Evolutionary conservation across 2,329 filamentous ascomycete genomes (phyloP), one percentile per base, ranked within the genome.

Genomic region (Zalaria sp.): DNA sequence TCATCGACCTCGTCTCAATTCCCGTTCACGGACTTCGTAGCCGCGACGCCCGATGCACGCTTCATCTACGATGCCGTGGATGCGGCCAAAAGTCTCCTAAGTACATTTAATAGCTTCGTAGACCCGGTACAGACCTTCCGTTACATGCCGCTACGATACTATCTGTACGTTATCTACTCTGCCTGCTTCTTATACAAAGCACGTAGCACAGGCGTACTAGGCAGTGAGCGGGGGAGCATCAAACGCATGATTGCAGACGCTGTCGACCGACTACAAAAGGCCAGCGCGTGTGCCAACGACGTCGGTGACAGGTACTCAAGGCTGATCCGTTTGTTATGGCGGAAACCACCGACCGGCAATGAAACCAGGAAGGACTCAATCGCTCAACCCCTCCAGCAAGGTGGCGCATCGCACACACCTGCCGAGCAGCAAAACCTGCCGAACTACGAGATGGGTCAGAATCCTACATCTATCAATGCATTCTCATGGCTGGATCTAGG

Each of bases 41-140:
- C 73, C 4, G 71, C 70, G 1, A 73, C 75, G 42, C 74, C 75
- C 4, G 77, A 80, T 51, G 74, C 76, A 4, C 67, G 77, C 4
- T 80, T 80, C 55, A 79, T 81, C 43, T 80, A 79, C 53, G 75
- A 79, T 52, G 75, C 75, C 2, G 68, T 81, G 5, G 74, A 79
- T 48, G 75, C 77, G 2, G 77, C 76, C 0, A 79, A 78, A 51
- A 71, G 72, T 0, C 67, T 79, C 11, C 59, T 81, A 9, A 71
- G 66, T 10, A 76, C 74, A 1, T 64, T 80, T 18, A 77, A 75
- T 50, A 71, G 71, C 42, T 71, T 69, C 46, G 69, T 79, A 27
- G 71, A 79, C 42, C 73, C 76, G 0, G 66, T 71, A 39, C 69
- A 67, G 10, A 70, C 73, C 36, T 62, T 80, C 10, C 71, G 75